Evolutionary conservation across 2,329 filamentous ascomycete genomes (phyloP), one percentile per base, ranked within the genome.

Genomic region (Fusarium pseudoanthophilum): DNA sequence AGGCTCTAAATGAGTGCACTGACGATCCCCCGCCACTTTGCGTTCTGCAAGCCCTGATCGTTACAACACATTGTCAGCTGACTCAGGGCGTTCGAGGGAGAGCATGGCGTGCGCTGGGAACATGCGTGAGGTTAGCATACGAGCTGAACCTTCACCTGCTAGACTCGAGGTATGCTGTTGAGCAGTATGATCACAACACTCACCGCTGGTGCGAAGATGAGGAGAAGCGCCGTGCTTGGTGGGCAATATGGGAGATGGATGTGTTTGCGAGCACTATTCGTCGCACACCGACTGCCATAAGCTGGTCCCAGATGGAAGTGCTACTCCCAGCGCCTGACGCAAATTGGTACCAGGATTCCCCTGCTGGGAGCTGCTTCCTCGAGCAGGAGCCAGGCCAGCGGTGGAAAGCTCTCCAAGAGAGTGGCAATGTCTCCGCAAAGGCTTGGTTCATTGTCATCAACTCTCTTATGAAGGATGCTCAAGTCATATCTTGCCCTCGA

Each of bases 201-300:
- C 46, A 32, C 28, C 28, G 46, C 20, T 32, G 46, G 46, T 18
- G 46, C 5, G 46, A 51, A 51, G 28, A 51, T 18, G 46, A 51
- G 28, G 46, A 51, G 15, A 51, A 24, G 11, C 46, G 30, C 9
- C 46, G 46, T 13, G 46, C 46, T 0, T 51, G 46, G 46, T 51
- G 46, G 46, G 46, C 46, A 13, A 51, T 51, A n/a, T 51, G 46
- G 46, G 46, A 51, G 28, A 51, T 51, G 30, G 46, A 51, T 24
- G 46, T 51, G 21, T 51, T 51, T 34, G 46, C 46, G 10, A 51
- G 46, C 15, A 51, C 46, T 10, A 51, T 51, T 3, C 46, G 46
- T 18, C 46, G 46, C 21, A 51, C 46, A 0, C 30, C 30, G 9
- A 51, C 46, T 9, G 46, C 46, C 11, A 24, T 51, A 6, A 51